phyloP scores from a whole-genome alignment of 192 early-diverging fungal genomes.

The Blastocladiella britannica region DNA sequence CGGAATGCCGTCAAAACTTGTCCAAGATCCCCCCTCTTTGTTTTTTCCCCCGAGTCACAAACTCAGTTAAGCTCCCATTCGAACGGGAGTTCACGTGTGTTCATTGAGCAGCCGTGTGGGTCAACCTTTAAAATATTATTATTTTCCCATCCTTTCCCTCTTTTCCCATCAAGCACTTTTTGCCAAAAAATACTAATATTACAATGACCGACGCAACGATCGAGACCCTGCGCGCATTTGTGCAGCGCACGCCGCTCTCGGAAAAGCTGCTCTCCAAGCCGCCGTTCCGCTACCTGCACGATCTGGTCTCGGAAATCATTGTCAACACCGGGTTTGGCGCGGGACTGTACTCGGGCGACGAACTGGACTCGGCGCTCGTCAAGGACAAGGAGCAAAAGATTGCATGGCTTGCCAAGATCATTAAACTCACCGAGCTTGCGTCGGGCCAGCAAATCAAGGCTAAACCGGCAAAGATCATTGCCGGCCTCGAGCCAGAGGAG shows the following conservation, averaged over 20 bases:
- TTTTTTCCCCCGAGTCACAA: no score
- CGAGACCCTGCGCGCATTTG: neutral
- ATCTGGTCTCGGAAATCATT: conserved; percentile 27
- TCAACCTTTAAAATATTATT: no score
- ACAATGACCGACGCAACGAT: neutral
- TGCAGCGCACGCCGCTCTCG: conserved; percentile 19
- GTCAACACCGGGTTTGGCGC: conserved; percentile 11
- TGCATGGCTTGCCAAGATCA: conserved; percentile 26
- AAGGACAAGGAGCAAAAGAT: conserved; percentile 41
- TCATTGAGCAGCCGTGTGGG: no score
- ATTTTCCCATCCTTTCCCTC: no score
- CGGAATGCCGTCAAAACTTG: no score
- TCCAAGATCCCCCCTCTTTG: no score
- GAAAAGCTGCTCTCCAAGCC: conserved; percentile 35
- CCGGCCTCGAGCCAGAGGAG: conserved; percentile 32
- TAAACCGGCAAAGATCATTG: conserved; percentile 34
- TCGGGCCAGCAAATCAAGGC: conserved; percentile 19
- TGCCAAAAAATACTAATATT: no score
- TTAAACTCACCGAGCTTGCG: conserved; percentile 20
- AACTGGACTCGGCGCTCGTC: conserved; percentile 29
- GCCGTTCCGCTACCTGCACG: conserved; percentile 36
- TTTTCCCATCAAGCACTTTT: no score
- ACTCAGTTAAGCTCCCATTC: no score
- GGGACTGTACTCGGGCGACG: conserved; percentile 24
- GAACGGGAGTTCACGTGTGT: no score